Evolutionary conservation across 306 rosid species (phyloP).

Genomic region (Lathyrus oleraceus): DNA sequence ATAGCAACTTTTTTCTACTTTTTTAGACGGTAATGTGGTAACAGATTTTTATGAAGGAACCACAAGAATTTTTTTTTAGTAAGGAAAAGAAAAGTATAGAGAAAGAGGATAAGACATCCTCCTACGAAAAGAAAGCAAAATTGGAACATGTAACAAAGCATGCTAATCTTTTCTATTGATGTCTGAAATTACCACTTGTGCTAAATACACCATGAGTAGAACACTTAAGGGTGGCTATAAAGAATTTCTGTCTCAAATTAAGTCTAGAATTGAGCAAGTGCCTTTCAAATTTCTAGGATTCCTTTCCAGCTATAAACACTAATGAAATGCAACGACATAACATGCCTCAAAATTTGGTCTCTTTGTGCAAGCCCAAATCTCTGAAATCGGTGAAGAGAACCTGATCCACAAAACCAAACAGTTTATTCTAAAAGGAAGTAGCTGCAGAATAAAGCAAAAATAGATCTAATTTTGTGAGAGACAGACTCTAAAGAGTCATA

Average conservation of each 20-base stretch:
- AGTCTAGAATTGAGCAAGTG: background rate
- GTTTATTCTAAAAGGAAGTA: slow-evolving; percentile 3
- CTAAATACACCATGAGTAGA: slow-evolving; percentile 3
- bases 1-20: background rate
- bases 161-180: background rate
- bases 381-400: background rate
- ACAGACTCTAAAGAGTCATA: background rate
- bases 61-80: background rate
- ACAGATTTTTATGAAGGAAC: background rate
- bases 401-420: background rate
- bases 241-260: background rate
- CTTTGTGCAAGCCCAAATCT: slow-evolving; percentile 1
- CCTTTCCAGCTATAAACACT: background rate
- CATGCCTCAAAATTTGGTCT: background rate
- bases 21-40: slow-evolving; percentile 1
- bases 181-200: background rate
- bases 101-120: slow-evolving; percentile 1
- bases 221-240: background rate
- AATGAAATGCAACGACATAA: background rate
- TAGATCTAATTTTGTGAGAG: background rate
- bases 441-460: background rate
- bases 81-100: slow-evolving; percentile 7
- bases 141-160: slow-evolving; percentile 11
- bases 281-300: background rate
- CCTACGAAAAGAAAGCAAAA: background rate